A percentile compares a stretch with the other conserved stretches of the same genome.
Conservation (phyloP, 495 filamentous ascomycete species). For the Aspergillus homomorphus region DNA sequence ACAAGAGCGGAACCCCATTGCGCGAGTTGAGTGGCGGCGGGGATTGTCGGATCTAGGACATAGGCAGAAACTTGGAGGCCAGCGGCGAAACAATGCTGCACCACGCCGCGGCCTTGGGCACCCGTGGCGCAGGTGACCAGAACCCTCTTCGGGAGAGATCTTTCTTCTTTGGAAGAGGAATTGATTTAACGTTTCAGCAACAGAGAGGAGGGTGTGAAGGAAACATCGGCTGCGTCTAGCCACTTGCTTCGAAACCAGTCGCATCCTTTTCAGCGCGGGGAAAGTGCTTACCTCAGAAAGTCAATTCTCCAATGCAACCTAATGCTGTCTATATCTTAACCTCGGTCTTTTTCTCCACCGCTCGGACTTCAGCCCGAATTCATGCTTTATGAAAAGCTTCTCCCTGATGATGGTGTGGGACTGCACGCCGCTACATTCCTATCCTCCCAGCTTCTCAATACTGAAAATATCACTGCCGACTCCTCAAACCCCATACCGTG, state of each 20-base stretch:
- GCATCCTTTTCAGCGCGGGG: too few relatives aligned
- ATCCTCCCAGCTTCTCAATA: too few relatives aligned
- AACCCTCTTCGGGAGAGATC: neutral
- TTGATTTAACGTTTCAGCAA: neutral
- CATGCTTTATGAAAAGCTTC: neutral
- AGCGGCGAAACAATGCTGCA: neutral
- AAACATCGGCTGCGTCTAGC: too few relatives aligned
- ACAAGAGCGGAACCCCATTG: slow-evolving; percentile 1
- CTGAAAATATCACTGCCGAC: too few relatives aligned
- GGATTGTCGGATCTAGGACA: neutral
- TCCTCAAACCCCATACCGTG: neutral
- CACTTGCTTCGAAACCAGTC: too few relatives aligned
- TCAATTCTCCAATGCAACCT: too few relatives aligned
- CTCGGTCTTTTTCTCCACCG: neutral
- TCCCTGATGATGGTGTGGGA: too few relatives aligned
- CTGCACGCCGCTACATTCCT: too few relatives aligned
- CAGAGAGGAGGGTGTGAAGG: neutral
- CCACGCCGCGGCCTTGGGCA: neutral
- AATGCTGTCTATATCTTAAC: too few relatives aligned
- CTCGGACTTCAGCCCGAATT: slow-evolving; percentile 1
- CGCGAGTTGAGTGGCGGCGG: slow-evolving; percentile 1
- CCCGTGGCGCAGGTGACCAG: slow-evolving; percentile 1
- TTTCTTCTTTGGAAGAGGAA: neutral
- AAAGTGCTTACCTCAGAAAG: too few relatives aligned
- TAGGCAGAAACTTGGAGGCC: neutral